Evolutionary conservation across 768 basidiomycete genomes (phyloP), one percentile per base, ranked within the genome.

Genomic region (Leccinum pellstonianum): DNA sequence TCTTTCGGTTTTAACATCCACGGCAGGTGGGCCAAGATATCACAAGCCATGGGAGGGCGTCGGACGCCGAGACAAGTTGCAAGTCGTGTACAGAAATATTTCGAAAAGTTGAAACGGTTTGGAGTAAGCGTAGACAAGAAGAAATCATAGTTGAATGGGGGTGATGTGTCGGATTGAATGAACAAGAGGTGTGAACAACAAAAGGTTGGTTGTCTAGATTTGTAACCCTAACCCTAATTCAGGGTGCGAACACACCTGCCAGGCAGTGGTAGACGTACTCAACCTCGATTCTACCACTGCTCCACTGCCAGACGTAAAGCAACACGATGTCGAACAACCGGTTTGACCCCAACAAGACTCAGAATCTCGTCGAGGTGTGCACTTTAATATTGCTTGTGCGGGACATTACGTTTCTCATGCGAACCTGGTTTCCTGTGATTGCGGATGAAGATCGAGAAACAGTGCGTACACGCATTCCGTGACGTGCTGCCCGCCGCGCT

Each of bases 301-400:
- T 43, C 47, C 21, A 59, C 54, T 21, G 19, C 47, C 47, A 49
- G 59, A 71, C 70, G 67, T 67, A 67, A 66, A 63, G 46, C 5
- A 57, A 53, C 57, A 74, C 66, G 59, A 84, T 84, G 80, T 72
- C 83, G 17, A 74, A 76, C 61, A 64, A 70, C 54, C 76, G 77
- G 65, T 96, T 98, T 70, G 93, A 97, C 75, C 86, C 95, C 41
- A 84, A 94, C 66, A 90, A 85, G 60, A 93, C 94, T n/a, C 91
- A 95, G 75, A 98, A 98, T 80, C 81, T 87, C 67, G 77, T 85
- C 62, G 94, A 98, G 85, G 92, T 93, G 70, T 64, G 83, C 71
- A 21, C 48, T 63, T 55, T 17, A 27, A 43, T 43, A 46, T 47
- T 23, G 48, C 33, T 57, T 57, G 46, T 54, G 27, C 37, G 23